These are phyloP conservation scores for Trametes punicea DNA, from an alignment of 768 basidiomycete genomes.

Conservation along the genomic window DNA sequence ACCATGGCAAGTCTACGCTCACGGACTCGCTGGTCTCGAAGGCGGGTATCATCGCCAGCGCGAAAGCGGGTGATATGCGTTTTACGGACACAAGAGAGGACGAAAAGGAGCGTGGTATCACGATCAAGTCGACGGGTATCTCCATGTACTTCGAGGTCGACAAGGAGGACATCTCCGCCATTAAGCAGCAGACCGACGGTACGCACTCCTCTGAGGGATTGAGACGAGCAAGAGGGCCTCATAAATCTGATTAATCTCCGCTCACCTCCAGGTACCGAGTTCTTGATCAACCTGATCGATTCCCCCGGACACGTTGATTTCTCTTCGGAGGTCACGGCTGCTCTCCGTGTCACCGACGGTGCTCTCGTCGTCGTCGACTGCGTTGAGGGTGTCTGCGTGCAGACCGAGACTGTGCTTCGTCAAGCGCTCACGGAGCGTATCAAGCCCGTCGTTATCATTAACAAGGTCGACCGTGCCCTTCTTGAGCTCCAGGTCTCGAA, in stretches of 20 bases:
- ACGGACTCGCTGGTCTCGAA: constrained; percentile 99
- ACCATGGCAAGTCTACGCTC: constrained; percentile 99
- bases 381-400: constrained; percentile 99
- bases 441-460: constrained; percentile 99
- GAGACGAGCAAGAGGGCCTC: neutral
- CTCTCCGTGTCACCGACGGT: constrained; percentile 99
- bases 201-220: constrained; percentile 28
- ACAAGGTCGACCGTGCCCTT: constrained; percentile 99
- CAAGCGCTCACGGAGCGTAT: constrained; percentile 97
- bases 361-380: constrained; percentile 99
- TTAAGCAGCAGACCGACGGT: constrained; percentile 96
- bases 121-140: constrained; percentile 99
- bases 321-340: constrained; percentile 99
- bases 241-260: constrained; percentile 12
- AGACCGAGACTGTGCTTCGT: constrained; percentile 98
- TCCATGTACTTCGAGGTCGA: constrained; percentile 98
- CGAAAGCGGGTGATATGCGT: constrained; percentile 95
- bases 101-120: constrained; percentile 99
- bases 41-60: constrained; percentile 95
- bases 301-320: constrained; percentile 99
- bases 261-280: constrained; percentile 67
- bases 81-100: constrained; percentile 97
- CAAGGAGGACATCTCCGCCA: constrained; percentile 80
- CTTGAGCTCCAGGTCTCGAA: constrained; percentile 97
- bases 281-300: constrained; percentile 99